These are phyloP conservation scores for Boletus rex-veris DNA, from an alignment of 768 basidiomycete species.

Conservation along the genomic window DNA sequence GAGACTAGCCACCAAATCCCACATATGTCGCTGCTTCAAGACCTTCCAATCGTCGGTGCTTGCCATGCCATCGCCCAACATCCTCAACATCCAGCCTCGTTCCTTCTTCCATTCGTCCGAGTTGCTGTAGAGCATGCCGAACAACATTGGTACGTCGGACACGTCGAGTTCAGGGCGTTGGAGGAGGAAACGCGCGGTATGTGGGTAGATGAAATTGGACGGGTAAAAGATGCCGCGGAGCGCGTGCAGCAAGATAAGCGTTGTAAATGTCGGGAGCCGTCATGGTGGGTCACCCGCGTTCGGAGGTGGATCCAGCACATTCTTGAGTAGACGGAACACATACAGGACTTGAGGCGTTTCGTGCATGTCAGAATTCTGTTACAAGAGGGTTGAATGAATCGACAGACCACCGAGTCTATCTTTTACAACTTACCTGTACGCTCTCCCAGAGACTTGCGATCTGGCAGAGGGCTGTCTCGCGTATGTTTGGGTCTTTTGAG, in stretches of 20 bases:
- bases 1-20: slow-evolving; percentile 81
- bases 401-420: neutral
- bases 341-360: slow-evolving; percentile 74
- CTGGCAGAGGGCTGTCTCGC: slow-evolving; percentile 58
- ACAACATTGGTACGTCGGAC: slow-evolving; percentile 87
- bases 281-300: slow-evolving; percentile 50
- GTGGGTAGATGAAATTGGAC: slow-evolving; percentile 82
- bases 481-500: slow-evolving; percentile 55
- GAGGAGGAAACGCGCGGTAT: slow-evolving; percentile 82
- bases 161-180: slow-evolving; percentile 82
- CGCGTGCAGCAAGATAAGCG: slow-evolving; percentile 80
- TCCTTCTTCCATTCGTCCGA: slow-evolving; percentile 83
- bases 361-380: slow-evolving; percentile 62
- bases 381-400: neutral
- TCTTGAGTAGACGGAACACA: slow-evolving; percentile 48
- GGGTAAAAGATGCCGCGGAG: slow-evolving; percentile 83
- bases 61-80: slow-evolving; percentile 77
- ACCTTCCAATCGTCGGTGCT: slow-evolving; percentile 78
- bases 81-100: slow-evolving; percentile 83
- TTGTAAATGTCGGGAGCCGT: slow-evolving; percentile 73
- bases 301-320: slow-evolving; percentile 6
- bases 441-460: slow-evolving; percentile 57
- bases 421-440: slow-evolving; percentile 52
- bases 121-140: slow-evolving; percentile 79
- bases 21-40: slow-evolving; percentile 77